Evolutionary conservation across 345 rosid species (phyloP).

Genomic region (Rubroshorea leprosula): DNA sequence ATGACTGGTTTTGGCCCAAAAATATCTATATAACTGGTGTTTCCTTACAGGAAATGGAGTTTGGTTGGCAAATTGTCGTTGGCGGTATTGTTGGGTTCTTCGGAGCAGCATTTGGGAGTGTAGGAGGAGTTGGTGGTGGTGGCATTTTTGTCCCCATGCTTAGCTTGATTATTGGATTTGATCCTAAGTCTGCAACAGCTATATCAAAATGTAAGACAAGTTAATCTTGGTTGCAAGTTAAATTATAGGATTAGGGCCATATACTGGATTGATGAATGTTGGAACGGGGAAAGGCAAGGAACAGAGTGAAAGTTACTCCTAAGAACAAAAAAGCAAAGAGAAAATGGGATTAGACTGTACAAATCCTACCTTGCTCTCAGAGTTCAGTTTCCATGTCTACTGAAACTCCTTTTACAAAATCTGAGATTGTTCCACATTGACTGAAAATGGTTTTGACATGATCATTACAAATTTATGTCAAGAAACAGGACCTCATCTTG

Average conservation of each 20-base stretch:
- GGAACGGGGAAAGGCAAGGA: too few relatives aligned
- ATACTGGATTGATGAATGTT: too few relatives aligned
- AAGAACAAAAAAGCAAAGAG: too few relatives aligned
- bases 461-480: neutral
- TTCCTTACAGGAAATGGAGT: slow-evolving; percentile 51
- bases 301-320: too few relatives aligned
- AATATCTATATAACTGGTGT: too few relatives aligned
- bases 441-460: too few relatives aligned
- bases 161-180: slow-evolving; percentile 71
- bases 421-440: too few relatives aligned
- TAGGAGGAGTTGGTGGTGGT: slow-evolving; percentile 89
- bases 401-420: too few relatives aligned
- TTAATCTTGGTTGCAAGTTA: neutral
- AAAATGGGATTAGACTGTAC: too few relatives aligned
- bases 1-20: neutral
- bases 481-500: too few relatives aligned
- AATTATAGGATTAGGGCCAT: neutral
- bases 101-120: slow-evolving; percentile 91
- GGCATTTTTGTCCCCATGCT: slow-evolving; percentile 90
- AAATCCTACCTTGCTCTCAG: too few relatives aligned
- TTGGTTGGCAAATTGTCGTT: slow-evolving; percentile 62
- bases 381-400: too few relatives aligned
- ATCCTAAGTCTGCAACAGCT: slow-evolving; percentile 75
- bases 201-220: slow-evolving; percentile 66
- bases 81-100: slow-evolving; percentile 69